A percentile compares a stretch with the other conserved stretches of the same genome.
phyloP scores from a whole-genome alignment of 495 filamentous ascomycete genomes.

The Aspergillus bridgeri region DNA sequence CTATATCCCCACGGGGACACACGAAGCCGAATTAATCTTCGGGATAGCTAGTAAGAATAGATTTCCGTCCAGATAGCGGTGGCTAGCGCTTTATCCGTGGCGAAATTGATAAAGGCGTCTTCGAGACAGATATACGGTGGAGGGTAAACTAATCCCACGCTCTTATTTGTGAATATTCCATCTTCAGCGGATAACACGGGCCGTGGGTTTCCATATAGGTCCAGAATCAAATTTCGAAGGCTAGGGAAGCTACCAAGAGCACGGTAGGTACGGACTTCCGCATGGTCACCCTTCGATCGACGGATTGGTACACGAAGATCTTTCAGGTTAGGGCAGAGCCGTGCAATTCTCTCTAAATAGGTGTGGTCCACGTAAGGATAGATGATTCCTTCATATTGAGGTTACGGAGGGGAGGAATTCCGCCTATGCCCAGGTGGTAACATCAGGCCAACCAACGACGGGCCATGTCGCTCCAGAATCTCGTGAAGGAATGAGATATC shows the following conservation, averaged over 20 bases:
- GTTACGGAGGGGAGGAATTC: no score
- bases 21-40: neutral
- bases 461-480: slow-evolving; percentile 2
- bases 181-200: neutral
- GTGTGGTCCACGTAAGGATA: no score
- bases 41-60: neutral
- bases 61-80: slow-evolving; percentile 4
- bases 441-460: neutral
- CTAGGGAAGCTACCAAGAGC: neutral
- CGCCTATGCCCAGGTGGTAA: no score
- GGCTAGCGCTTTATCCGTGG: neutral
- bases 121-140: neutral
- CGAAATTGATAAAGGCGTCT: slow-evolving; percentile 1
- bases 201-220: slow-evolving; percentile 3
- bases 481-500: neutral
- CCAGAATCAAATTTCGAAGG: neutral
- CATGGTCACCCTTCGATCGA: neutral
- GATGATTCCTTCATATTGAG: no score
- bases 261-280: neutral
- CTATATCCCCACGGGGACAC: neutral
- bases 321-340: neutral
- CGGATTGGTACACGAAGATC: slow-evolving; percentile 3
- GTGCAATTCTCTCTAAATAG: no score
- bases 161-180: neutral
- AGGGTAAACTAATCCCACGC: no score